These are phyloP conservation scores for Elymus sibiricus DNA, from an alignment of 176 grass and related monocot genomes.

Conservation along the genomic window DNA sequence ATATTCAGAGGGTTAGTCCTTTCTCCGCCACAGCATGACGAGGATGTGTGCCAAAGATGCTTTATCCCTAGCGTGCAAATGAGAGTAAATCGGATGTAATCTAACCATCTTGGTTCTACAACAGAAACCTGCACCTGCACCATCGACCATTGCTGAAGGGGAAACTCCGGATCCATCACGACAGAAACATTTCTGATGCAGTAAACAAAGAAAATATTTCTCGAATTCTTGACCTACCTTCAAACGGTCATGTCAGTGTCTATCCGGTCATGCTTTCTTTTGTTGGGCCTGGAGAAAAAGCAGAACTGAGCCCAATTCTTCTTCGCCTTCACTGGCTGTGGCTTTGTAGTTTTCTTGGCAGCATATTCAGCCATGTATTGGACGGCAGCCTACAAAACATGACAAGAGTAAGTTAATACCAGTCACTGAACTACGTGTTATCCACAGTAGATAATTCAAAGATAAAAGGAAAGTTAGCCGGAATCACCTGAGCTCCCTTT, in stretches of 20 bases:
- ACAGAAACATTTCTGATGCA: neutral
- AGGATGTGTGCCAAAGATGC: neutral
- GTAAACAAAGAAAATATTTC: neutral
- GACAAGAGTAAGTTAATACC: neutral
- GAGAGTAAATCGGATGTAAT: neutral
- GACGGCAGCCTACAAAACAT: conserved; percentile 67
- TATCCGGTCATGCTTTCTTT: conserved; percentile 91
- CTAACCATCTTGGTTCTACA: conserved; percentile 3
- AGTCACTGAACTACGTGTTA: conserved; percentile 12
- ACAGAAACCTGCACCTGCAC: conserved; percentile 23
- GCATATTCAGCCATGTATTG: conserved; percentile 76
- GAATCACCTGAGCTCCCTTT: conserved; percentile 80
- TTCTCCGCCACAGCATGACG: neutral
- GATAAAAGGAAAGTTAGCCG: conserved; percentile 13
- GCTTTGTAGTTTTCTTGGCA: conserved; percentile 54
- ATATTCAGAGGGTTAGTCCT: neutral
- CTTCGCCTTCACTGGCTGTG: conserved; percentile 62
- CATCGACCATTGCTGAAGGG: neutral
- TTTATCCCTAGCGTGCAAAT: neutral
- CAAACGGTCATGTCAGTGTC: conserved; percentile 46
- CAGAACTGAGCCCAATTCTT: conserved; percentile 79
- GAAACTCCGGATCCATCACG: neutral
- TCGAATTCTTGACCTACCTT: neutral
- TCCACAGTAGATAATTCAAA: neutral
- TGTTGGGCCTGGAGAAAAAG: conserved; percentile 84